These are phyloP conservation scores for Syzygium aromaticum DNA, from an alignment of 345 rosid genomes.

Conservation along the genomic window DNA sequence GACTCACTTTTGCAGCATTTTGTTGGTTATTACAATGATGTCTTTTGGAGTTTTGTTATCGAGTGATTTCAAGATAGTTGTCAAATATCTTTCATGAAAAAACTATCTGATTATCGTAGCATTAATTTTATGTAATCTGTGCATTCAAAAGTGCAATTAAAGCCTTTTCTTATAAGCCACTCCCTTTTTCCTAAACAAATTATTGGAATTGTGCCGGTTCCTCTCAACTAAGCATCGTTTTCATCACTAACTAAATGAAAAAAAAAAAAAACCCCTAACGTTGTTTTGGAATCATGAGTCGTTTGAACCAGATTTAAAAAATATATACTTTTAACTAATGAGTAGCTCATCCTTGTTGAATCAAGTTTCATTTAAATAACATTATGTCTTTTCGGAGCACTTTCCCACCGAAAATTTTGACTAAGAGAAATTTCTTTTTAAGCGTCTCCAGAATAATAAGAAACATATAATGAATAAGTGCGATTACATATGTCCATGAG, in stretches of 20 bases:
- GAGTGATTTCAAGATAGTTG: too few relatives aligned
- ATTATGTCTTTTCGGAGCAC: too few relatives aligned
- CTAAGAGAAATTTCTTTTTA: too few relatives aligned
- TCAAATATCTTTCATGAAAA: neutral
- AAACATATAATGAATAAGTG: neutral
- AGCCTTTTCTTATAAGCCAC: neutral
- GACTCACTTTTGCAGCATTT: too few relatives aligned
- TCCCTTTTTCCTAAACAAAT: neutral
- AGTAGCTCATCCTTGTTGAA: too few relatives aligned
- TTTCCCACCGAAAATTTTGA: too few relatives aligned
- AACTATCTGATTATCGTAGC: neutral
- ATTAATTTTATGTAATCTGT: neutral
- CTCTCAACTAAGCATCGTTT: neutral
- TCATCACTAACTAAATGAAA: neutral
- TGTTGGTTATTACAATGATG: too few relatives aligned
- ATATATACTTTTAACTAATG: too few relatives aligned
- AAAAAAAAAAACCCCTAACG: neutral
- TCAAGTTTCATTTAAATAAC: too few relatives aligned
- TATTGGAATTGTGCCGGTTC: neutral
- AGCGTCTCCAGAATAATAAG: neutral
- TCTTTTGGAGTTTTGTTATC: too few relatives aligned
- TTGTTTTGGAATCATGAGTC: neutral
- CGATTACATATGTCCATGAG: neutral
- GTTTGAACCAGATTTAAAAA: fast-evolving
- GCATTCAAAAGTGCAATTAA: neutral